phyloP scores from a whole-genome alignment of 345 rosid genomes.

The Anastatica hierochuntica region DNA sequence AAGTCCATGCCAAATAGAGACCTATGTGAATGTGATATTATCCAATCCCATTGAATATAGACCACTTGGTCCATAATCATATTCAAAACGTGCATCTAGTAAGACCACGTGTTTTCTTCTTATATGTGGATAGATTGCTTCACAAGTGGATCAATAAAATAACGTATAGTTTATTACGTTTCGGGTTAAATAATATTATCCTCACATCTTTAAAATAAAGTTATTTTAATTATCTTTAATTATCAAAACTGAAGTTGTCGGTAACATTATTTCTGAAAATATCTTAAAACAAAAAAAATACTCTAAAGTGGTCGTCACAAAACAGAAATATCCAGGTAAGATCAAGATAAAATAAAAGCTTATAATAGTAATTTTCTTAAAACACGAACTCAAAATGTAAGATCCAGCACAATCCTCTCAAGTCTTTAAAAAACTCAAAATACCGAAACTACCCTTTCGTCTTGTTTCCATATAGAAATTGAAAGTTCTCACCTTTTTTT shows the following conservation, averaged over 20 bases:
- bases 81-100: neutral
- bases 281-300: constrained; percentile 2
- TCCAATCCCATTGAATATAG: neutral
- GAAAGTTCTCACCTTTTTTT: constrained; percentile 8
- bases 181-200: constrained; percentile 16
- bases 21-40: neutral
- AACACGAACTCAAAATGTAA: constrained; percentile 16
- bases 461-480: constrained; percentile 11
- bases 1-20: neutral
- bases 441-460: neutral
- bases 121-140: constrained; percentile 9
- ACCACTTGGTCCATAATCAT: constrained; percentile 12
- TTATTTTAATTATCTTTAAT: neutral
- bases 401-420: constrained; percentile 25
- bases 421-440: neutral
- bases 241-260: constrained; percentile 13
- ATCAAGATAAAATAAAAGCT: constrained; percentile 3
- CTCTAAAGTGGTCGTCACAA: neutral
- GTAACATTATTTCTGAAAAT: neutral
- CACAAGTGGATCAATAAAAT: neutral
- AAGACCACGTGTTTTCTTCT: neutral
- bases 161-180: neutral
- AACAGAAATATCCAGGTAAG: constrained; percentile 9
- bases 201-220: neutral
- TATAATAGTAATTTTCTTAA: constrained; percentile 12